phyloP scores from a whole-genome alignment of 257 asterid species.

The Plantago major region DNA sequence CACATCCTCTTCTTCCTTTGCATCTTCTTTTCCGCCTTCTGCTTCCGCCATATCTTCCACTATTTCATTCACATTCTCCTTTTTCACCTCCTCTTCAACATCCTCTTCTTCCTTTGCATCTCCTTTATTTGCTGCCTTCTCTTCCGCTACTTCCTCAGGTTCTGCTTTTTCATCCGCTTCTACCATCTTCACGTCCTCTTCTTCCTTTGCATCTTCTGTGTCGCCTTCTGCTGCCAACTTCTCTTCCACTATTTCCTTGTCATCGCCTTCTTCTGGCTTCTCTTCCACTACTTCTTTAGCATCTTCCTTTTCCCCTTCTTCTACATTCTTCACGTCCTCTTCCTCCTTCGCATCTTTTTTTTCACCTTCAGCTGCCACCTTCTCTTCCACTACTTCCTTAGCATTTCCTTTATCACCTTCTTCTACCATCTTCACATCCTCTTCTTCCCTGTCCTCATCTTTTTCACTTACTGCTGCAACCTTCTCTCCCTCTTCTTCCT shows the following conservation, averaged over 20 bases:
- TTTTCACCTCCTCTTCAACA: not conserved
- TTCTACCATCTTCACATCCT: constrained; percentile 9
- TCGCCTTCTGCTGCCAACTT: constrained; percentile 9
- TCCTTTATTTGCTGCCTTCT: constrained; percentile 15
- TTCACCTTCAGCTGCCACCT: constrained; percentile 7
- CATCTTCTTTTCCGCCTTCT: not conserved
- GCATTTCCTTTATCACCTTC: not conserved
- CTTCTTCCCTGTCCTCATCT: constrained; percentile 11
- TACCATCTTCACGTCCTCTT: constrained; percentile 2
- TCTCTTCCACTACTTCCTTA: not conserved
- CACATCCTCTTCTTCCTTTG: constrained; percentile 4
- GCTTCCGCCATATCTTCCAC: constrained; percentile 10
- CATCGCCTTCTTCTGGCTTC: constrained; percentile 14
- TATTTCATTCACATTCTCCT: constrained; percentile 3
- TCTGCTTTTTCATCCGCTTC: not conserved
- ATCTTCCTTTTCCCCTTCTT: constrained; percentile 9
- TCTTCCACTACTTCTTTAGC: constrained; percentile 12
- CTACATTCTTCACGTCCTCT: constrained; percentile 15
- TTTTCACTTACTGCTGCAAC: constrained; percentile 14
- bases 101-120: constrained; percentile 7
- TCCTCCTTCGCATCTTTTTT: constrained; percentile 19
- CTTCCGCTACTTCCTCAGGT: constrained; percentile 8
- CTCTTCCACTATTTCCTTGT: not conserved
- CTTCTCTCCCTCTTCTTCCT: constrained; percentile 15
- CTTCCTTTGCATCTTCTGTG: constrained; percentile 13